phyloP scores from a whole-genome alignment of 345 rosid genomes.

The Toxicodendron radicans region DNA sequence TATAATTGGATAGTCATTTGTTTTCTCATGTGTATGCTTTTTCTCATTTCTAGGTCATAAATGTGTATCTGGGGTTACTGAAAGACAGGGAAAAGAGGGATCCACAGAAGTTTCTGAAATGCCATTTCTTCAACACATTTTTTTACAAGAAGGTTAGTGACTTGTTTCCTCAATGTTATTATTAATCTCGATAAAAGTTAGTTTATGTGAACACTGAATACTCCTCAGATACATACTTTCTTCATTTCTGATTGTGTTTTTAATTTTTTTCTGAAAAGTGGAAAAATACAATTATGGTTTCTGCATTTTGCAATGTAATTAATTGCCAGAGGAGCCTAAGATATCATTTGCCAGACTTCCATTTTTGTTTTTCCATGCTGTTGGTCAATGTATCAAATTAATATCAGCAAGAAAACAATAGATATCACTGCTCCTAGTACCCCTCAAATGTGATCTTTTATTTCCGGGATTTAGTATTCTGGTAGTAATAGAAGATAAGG shows the following conservation, averaged over 20 bases:
- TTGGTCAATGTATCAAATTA: background rate
- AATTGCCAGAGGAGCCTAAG: background rate
- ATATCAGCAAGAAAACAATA: background rate
- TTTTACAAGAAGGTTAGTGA: conserved; percentile 85
- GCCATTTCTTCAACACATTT: conserved; percentile 92
- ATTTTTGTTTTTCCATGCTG: background rate
- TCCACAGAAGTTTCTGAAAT: conserved; percentile 78
- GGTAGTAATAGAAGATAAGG: conserved; percentile 2
- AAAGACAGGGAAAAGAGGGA: conserved; percentile 95
- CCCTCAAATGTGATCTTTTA: background rate
- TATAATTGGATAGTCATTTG: background rate
- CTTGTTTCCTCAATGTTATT: conserved; percentile 5
- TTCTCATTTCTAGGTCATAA: conserved; percentile 66
- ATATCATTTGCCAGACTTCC: background rate
- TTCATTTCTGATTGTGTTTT: background rate
- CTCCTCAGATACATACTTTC: background rate
- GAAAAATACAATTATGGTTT: background rate
- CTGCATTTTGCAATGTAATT: background rate
- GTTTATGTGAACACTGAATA: background rate
- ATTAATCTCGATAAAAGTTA: background rate
- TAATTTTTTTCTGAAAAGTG: background rate
- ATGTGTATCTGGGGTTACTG: conserved; percentile 79
- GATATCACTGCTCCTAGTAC: background rate
- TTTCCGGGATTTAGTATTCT: background rate
- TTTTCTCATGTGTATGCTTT: conserved; percentile 23